Percentiles rank a stretch among this genome's conserved stretches.
Conservation (phyloP, 1,139 yeast species). For the Blastobotrys apis region DNA sequence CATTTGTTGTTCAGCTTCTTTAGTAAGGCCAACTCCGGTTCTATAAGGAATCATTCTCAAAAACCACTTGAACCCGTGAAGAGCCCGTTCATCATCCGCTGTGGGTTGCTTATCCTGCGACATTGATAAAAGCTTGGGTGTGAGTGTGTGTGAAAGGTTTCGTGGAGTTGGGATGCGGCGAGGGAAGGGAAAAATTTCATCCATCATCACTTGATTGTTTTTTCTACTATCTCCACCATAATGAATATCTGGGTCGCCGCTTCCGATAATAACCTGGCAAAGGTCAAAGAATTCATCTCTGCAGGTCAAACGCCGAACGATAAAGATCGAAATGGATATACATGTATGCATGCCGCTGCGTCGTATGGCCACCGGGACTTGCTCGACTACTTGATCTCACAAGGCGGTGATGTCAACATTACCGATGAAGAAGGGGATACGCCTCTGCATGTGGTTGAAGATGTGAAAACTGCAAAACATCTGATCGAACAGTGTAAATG, state of each 20-base stretch:
- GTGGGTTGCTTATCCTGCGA: no score
- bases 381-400: conserved; percentile 51
- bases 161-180: conserved; percentile 7
- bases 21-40: conserved; percentile 64
- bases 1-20: conserved; percentile 51
- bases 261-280: conserved; percentile 66
- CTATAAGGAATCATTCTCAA: conserved; percentile 65
- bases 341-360: conserved; percentile 95
- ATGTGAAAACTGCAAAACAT: conserved; percentile 54
- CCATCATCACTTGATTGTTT: neutral
- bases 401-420: conserved; percentile 76
- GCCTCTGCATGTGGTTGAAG: conserved; percentile 89
- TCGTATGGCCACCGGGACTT: conserved; percentile 80
- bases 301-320: conserved; percentile 60
- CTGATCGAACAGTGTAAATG: conserved; percentile 66
- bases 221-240: no score
- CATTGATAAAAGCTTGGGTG: no score
- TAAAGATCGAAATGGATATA: conserved; percentile 88
- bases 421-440: conserved; percentile 91
- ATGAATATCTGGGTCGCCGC: conserved; percentile 93
- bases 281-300: conserved; percentile 54
- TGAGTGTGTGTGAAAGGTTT: no score
- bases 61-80: conserved; percentile 66
- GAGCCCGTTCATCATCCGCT: conserved; percentile 11
- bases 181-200: neutral